A percentile compares a stretch with the other conserved stretches of the same genome.
Conservation (phyloP, 2,329 filamentous ascomycete species). For the Pseudocercospora eumusae region DNA sequence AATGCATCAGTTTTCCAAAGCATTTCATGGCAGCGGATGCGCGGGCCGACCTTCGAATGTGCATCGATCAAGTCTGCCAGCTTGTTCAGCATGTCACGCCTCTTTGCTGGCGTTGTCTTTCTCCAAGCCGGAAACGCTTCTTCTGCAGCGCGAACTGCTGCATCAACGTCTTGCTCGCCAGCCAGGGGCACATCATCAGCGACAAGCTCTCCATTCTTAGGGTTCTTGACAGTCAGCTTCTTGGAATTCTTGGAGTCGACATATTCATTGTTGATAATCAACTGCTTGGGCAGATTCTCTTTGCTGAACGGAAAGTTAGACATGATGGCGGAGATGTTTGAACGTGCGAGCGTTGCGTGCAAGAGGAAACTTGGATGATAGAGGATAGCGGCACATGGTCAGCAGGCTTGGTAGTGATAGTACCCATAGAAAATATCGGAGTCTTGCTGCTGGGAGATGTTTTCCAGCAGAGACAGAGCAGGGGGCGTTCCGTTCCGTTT, state of each 20-base stretch:
- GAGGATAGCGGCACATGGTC: not conserved
- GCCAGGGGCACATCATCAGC: conserved; percentile 51
- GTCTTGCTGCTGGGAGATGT: not conserved
- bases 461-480: not conserved
- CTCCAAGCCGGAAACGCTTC: conserved; percentile 69
- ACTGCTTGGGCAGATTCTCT: conserved; percentile 43
- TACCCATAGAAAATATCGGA: conserved; percentile 1
- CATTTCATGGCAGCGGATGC: not conserved
- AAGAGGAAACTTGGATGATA: not conserved
- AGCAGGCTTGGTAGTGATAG: not conserved
- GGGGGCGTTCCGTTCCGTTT: not conserved
- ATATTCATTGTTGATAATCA: conserved; percentile 42
- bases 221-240: conserved; percentile 53
- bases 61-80: conserved; percentile 54
- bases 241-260: conserved; percentile 38
- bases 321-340: conserved; percentile 11
- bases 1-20: not conserved
- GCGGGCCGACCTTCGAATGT: conserved; percentile 33
- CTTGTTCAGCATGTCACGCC: conserved; percentile 69
- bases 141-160: conserved; percentile 60
- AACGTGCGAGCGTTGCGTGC: not conserved
- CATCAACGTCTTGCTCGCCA: conserved; percentile 56
- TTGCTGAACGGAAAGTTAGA: conserved; percentile 23
- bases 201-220: conserved; percentile 52
- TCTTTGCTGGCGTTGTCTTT: conserved; percentile 57